Evolutionary conservation across 768 basidiomycete genomes (phyloP), one percentile per base, ranked within the genome.

Genomic region (Boletus subcaerulescens): DNA sequence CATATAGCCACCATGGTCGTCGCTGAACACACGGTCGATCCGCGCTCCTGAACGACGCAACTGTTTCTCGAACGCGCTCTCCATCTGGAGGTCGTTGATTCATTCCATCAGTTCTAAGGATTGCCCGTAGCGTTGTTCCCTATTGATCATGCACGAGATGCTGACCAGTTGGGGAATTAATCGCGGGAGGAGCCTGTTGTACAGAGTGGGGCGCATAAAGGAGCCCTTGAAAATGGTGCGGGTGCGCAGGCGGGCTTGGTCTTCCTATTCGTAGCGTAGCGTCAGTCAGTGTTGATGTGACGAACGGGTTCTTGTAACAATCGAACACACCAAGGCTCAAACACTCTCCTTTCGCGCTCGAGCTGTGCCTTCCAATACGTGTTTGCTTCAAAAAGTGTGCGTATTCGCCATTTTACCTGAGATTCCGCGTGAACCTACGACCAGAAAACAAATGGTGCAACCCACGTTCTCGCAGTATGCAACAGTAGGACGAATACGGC

Each of bases 121-220:
- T 47, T 67, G 69, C 29, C 62, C 71, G n/a, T 77, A 59, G 5
- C 89, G 78, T 35, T 73, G 69, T 7, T 76, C 82, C 1, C 78
- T 73, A 39, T 72, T 66, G 33, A 95, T 89, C 75, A 93, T 91
- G 67, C 81, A 79, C 2, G 81, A 77, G 43, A 93, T 80, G n/a
- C 79, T 75, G 5, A 72, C 61, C 0, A 94, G 94, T 58, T 96
- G 92, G 1, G 90, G 91, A 39, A 79, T 82, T 60, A 97, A 73
- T 0, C 90, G 83, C 0, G 92, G 92, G 14, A 97, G 78, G 1
- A 92, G 90, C 0, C 72, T 76, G 65, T 92, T 83, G 70, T 71
- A 82, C 9, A 81, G 48, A 0, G 86, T 77, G 0, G 91, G 80
- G 12, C 82, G 83, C n/a, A 92, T 65, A 65, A 82, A 81, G 2